Evolutionary conservation across 139 green algal genomes (phyloP), one percentile per base, ranked within the genome.

Genomic region (Eudorina sp.): DNA sequence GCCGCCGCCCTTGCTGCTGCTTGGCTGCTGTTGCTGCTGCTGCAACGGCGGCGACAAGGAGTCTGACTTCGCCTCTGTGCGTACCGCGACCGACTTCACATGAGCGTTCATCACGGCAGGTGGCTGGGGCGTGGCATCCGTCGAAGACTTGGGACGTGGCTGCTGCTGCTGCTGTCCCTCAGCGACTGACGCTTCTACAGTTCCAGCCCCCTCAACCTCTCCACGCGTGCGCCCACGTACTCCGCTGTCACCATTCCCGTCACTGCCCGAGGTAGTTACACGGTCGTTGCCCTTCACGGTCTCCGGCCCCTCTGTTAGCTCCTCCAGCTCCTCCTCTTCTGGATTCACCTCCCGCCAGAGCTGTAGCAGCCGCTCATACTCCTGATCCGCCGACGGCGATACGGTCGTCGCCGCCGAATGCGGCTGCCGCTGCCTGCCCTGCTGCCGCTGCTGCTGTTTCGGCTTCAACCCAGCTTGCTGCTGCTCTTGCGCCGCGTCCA

Each of bases 321-420:
- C 55, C 5, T 68, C 55, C 5, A n/a, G 21, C 55, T 19, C 55
- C 55, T 68, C 70, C 21, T 79, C 40, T 40, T 85, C 78, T 29
- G 40, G 48, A n/a, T 74, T 36, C 25, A 13, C 40, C 38, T 85
- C 38, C 78, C 40, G 40, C 78, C 78, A 85, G 55, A 85, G 55
- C 48, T 25, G 31, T 55, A 85, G 23, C 55, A 85, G 78, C 53
- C 58, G 55, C 55, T 74, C 55, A 25, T 75, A 85, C 78, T 85
- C 78, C 6, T 53, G 18, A 6, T 85, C 78, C 41, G 78, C 78
- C 4, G 29, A 1, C 0, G 40, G 27, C 27, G 78, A 85, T 4
- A 74, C 55, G 41, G 40, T 58, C 3, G 74, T 23, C 2, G 78
- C 40, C 8, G 38, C 29, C 23, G 73, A n/a, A 6, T 18, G 11